Evolutionary conservation across 495 filamentous ascomycete genomes (phyloP), one percentile per base, ranked within the genome.

Genomic region (Aspergillus ostianus): DNA sequence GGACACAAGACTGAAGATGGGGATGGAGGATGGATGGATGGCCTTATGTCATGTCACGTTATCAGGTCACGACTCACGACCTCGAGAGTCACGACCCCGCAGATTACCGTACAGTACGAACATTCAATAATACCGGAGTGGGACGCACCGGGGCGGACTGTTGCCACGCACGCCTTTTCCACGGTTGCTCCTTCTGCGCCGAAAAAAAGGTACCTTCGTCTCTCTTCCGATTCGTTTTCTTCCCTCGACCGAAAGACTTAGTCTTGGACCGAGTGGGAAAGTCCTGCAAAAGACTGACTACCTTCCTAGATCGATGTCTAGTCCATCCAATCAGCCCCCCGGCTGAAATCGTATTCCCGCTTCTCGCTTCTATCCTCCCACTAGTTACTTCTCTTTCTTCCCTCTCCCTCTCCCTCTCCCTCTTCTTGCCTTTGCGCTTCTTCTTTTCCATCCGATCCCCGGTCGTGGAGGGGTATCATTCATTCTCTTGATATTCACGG

Each of bases 41-140:
- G 10, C 45, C 47, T 55, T 53, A 51, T 60, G 58, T 64, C 48
- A 64, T 54, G 50, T 62, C 53, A 30, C 53, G 63, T 65, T 56
- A 65, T 30, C 41, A 5, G 50, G 47, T 45, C 51, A 52, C 41
- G 23, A 26, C 23, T 2, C 23, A 2, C 23, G 23, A 26, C 2
- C 2, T 26, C 23, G 23, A 26, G 4, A 26, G 47, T 45, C 51
- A 52, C 41, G 46, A 47, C 53, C 59, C 56, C 58, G 36, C 36
- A 13, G 36, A 15, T 15, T 15, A 15, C 13, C 36, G 36, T 41
- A 41, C 36, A 1, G 36, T 17, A 41, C 10, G 1, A 15, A 26
- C 23, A 2, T 26, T 26, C 23, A 4, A 26, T 26, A 4, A 26
- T 26, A 32, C 30, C 30, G 30, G 30, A 32, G 30, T 32, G 30